Evolutionary conservation across 2,329 filamentous ascomycete genomes (phyloP), one percentile per base, ranked within the genome.

Genomic region (Claviceps quebecensis): DNA sequence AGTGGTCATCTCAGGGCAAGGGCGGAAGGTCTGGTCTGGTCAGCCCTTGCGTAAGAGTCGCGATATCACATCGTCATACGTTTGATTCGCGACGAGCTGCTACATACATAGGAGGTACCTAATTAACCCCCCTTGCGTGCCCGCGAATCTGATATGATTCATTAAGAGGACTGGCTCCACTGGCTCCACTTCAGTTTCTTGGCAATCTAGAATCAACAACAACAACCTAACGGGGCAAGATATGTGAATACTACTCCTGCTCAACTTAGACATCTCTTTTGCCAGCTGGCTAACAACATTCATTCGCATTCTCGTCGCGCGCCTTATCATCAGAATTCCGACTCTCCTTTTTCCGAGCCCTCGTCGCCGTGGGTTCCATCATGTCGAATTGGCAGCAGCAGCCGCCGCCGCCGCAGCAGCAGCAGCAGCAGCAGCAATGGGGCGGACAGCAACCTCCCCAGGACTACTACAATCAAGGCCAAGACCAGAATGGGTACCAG

Each of bases 401-500:
- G 22, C 36, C 8, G 26, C 26, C 26, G 26, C 26, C 26, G 26
- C 26, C 8, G 26, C 26, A 17, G 37, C 46, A 26, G 40, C 29
- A 56, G 16, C 45, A 52, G 23, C 55, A 57, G 13, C 48, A 50
- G 40, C 47, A 49, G 11, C 29, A 52, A 9, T 47, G 47, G 41
- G 41, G 41, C 4, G 41, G 41, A 19, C 54, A 51, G 34, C 53
- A 53, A 23, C 40, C 55, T 16, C 51, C 55, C 9, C 51, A 54
- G 22, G 48, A 23, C 14, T 48, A 54, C n/a, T 49, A 54, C 43
- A 52, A 54, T 43, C 46, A 54, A 19, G 51, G 47, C 16, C 58
- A 62, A 53, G 50, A 56, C n/a, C 55, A 59, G 22, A 54, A 55
- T 41, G 50, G 53, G 16, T 59, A 64, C 37, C 57, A 56, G 23